phyloP scores from a whole-genome alignment of 768 basidiomycete genomes.

The Suillus spraguei region DNA sequence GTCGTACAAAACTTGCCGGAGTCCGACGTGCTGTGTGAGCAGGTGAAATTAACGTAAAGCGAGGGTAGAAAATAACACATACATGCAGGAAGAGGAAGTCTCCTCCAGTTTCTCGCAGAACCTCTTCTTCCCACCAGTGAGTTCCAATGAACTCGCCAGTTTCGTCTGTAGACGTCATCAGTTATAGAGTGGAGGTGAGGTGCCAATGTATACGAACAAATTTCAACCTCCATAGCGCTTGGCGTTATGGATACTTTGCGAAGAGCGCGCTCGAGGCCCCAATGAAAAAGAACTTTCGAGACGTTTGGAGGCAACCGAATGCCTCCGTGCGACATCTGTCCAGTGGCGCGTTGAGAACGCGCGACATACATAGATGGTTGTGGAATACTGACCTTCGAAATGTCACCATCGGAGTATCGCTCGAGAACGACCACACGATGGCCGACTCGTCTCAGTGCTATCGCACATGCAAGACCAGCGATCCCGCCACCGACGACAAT shows the following conservation, averaged over 20 bases:
- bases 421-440: constrained; percentile 65
- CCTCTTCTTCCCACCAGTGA: constrained; percentile 49
- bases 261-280: constrained; percentile 53
- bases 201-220: constrained; percentile 25
- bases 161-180: constrained; percentile 38
- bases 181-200: constrained; percentile 5
- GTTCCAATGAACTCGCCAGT: constrained; percentile 46
- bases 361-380: neutral
- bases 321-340: constrained; percentile 39
- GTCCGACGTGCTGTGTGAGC: constrained; percentile 50
- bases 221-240: constrained; percentile 25
- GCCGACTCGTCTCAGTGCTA: constrained; percentile 55
- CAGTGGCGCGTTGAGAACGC: constrained; percentile 7
- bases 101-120: constrained; percentile 50
- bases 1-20: constrained; percentile 49
- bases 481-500: constrained; percentile 55
- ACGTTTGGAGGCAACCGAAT: constrained; percentile 60
- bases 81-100: constrained; percentile 53
- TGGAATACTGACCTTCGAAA: constrained; percentile 31
- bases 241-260: constrained; percentile 33
- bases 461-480: constrained; percentile 58
- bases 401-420: constrained; percentile 42
- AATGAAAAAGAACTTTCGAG: constrained; percentile 54
- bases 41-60: constrained; percentile 7
- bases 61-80: constrained; percentile 20